These are phyloP conservation scores for Bathelium albidoporum DNA, from an alignment of 495 filamentous ascomycete species.

Conservation along the genomic window DNA sequence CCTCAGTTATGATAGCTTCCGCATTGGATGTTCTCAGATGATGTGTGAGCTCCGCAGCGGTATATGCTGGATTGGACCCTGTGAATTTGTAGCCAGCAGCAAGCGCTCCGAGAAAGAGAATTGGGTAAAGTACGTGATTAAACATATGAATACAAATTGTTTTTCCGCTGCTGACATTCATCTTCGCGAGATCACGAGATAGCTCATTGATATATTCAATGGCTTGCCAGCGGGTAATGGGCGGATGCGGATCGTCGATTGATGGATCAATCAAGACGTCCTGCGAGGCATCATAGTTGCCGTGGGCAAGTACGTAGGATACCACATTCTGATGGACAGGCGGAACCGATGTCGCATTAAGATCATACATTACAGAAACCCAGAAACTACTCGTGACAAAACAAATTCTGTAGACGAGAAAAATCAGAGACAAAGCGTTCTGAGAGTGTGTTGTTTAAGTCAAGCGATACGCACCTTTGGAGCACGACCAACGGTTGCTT, in stretches of 20 bases:
- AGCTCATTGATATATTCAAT: neutral
- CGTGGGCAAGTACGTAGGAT: neutral
- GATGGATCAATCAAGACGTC: neutral
- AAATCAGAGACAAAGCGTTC: too few relatives aligned
- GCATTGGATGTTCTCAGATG: conserved; percentile 17
- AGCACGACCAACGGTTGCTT: too few relatives aligned
- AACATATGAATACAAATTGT: conserved; percentile 21
- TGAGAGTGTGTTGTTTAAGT: too few relatives aligned
- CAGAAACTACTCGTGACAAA: too few relatives aligned
- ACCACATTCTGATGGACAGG: neutral
- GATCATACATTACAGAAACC: neutral
- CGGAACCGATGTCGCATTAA: neutral
- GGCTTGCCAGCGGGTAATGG: neutral
- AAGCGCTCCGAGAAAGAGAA: conserved; percentile 20
- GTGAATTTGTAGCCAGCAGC: conserved; percentile 18
- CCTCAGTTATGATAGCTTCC: conserved; percentile 13
- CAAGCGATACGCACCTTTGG: too few relatives aligned
- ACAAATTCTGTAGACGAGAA: too few relatives aligned
- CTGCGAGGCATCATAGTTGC: neutral
- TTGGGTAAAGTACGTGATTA: conserved; percentile 22
- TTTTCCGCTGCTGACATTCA: conserved; percentile 4
- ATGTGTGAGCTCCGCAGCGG: conserved; percentile 18
- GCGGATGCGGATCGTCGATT: neutral
- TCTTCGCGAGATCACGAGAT: neutral
- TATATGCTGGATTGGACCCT: conserved; percentile 23